Evolutionary conservation across 768 basidiomycete genomes (phyloP).

Genomic region (Pholiota molesta): DNA sequence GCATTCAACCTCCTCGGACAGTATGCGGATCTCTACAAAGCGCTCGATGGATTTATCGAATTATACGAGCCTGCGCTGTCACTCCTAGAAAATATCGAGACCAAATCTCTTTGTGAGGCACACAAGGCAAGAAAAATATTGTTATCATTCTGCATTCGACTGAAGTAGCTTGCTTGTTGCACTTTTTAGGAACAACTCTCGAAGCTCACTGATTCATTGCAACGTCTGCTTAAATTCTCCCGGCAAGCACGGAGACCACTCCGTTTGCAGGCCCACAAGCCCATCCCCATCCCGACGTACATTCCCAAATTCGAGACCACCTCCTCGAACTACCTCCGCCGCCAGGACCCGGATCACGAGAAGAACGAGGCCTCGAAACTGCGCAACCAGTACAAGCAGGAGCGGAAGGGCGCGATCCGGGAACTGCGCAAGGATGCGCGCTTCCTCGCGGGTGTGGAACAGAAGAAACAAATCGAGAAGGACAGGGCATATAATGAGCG

Average conservation of each 20-base stretch:
- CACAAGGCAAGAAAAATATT: constrained; percentile 52
- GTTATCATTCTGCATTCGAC: constrained; percentile 4
- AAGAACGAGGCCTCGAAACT: constrained; percentile 87
- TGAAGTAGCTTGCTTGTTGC: constrained; percentile 9
- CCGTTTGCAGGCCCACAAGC: constrained; percentile 88
- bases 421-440: constrained; percentile 94
- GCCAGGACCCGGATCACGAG: constrained; percentile 91
- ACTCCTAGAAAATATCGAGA: constrained; percentile 58
- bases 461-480: constrained; percentile 83
- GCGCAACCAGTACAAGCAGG: constrained; percentile 89
- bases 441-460: constrained; percentile 89
- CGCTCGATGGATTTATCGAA: constrained; percentile 83
- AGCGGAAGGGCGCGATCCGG: constrained; percentile 94
- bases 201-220: constrained; percentile 50
- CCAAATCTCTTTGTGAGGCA: constrained; percentile 44
- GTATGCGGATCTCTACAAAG: constrained; percentile 78
- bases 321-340: constrained; percentile 73
- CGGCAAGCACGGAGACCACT: constrained; percentile 77
- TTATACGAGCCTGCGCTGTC: constrained; percentile 70
- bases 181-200: constrained; percentile 47
- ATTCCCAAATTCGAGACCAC: constrained; percentile 89
- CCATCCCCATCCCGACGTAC: constrained; percentile 92
- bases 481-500: constrained; percentile 77
- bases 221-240: constrained; percentile 73
- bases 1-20: constrained; percentile 64